phyloP scores from a whole-genome alignment of 148 eudicot genomes.

The Rhododendron vialii region DNA sequence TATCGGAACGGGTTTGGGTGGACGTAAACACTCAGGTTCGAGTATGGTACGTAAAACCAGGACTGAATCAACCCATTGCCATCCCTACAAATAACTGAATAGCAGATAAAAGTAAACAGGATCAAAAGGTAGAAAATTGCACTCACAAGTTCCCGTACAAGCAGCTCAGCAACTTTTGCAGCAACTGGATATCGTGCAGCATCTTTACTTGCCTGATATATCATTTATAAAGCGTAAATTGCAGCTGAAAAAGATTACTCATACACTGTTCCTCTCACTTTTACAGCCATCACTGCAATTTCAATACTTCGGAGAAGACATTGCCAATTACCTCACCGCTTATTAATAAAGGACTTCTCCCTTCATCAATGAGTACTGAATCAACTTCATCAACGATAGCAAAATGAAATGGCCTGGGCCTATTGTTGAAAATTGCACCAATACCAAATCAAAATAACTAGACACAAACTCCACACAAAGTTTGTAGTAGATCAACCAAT shows the following conservation, averaged over 20 bases:
- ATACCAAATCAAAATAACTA: neutral
- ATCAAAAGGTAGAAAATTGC: constrained; percentile 3
- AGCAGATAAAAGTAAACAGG: neutral
- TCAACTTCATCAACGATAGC: constrained; percentile 98
- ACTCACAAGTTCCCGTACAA: constrained; percentile 67
- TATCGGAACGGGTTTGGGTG: neutral
- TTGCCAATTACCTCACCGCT: constrained; percentile 72
- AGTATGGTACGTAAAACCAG: neutral
- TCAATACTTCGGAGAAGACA: neutral
- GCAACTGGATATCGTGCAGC: constrained; percentile 97
- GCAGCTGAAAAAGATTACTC: neutral
- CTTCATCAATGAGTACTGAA: constrained; percentile 97
- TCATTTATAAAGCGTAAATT: neutral
- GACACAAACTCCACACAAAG: neutral
- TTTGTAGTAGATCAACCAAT: neutral
- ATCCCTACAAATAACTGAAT: neutral
- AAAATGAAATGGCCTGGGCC: constrained; percentile 99
- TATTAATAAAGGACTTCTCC: constrained; percentile 89
- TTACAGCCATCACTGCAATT: neutral
- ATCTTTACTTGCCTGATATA: constrained; percentile 70
- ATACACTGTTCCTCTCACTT: neutral
- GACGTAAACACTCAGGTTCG: neutral
- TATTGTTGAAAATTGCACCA: constrained; percentile 24
- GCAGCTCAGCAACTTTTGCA: constrained; percentile 95
- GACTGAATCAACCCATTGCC: neutral